Evolutionary conservation across 805 yeast genomes (phyloP).

Genomic region (fission yeast (Schizosaccharomyces pombe)): ASM294v3 CU329670.1:261001-261500

Average conservation of each 20-base stretch:
- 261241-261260: conserved; percentile 38
- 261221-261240: background rate
- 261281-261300: conserved; percentile 74
- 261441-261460: conserved; percentile 28
- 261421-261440: conserved; percentile 65
- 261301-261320: conserved; percentile 70
- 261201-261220: too few relatives aligned
- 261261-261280: conserved; percentile 60
- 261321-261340: conserved; percentile 58
- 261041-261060: conserved; percentile 74
- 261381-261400: conserved; percentile 50
- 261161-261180: conserved; percentile 4
- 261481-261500: conserved; percentile 11
- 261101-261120: conserved; percentile 71
- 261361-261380: conserved; percentile 33
- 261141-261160: conserved; percentile 37
- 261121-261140: conserved; percentile 57
- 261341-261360: conserved; percentile 67
- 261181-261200: background rate
- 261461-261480: conserved; percentile 3
- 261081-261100: conserved; percentile 47
- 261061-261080: conserved; percentile 37
- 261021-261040: conserved; percentile 76
- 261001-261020: conserved; percentile 78
- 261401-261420: conserved; percentile 52